Evolutionary conservation across 305 asterid genomes (phyloP).

Genomic region (Nicotiana rustica): DNA sequence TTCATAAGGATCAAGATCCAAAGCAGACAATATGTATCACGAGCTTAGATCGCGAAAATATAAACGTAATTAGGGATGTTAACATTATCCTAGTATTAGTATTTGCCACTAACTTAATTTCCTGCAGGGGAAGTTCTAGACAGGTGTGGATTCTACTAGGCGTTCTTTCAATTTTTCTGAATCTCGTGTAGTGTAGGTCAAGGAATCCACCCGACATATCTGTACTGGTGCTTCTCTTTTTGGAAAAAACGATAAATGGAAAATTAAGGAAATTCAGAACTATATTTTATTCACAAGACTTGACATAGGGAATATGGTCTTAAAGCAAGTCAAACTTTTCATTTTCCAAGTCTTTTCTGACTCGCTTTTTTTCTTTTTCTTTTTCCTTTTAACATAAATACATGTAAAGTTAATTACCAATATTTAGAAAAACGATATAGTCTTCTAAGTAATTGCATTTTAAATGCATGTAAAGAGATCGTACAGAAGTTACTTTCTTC

Average conservation of each 20-base stretch:
- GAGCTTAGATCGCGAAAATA: neutral
- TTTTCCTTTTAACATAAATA: neutral
- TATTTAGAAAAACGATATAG: no score
- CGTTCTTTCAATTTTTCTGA: neutral
- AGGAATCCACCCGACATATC: neutral
- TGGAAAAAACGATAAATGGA: no score
- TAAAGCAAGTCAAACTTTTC: neutral
- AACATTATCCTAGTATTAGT: no score
- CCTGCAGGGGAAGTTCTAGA: neutral
- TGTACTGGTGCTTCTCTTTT: neutral
- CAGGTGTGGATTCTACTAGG: neutral
- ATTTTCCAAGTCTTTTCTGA: conserved; percentile 25
- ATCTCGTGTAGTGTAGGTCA: neutral
- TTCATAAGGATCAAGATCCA: no score
- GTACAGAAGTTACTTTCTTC: no score
- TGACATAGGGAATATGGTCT: conserved; percentile 14
- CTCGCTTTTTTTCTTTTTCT: no score
- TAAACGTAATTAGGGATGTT: neutral
- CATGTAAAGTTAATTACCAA: neutral
- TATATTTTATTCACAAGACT: neutral
- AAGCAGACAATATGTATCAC: no score
- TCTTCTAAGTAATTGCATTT: no score
- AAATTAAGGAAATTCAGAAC: no score
- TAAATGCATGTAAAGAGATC: no score
- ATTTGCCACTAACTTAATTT: no score